Evolutionary conservation across 225 moss, liverwort and hornwort species (phyloP).

Genomic region (Asterella californica): DNA sequence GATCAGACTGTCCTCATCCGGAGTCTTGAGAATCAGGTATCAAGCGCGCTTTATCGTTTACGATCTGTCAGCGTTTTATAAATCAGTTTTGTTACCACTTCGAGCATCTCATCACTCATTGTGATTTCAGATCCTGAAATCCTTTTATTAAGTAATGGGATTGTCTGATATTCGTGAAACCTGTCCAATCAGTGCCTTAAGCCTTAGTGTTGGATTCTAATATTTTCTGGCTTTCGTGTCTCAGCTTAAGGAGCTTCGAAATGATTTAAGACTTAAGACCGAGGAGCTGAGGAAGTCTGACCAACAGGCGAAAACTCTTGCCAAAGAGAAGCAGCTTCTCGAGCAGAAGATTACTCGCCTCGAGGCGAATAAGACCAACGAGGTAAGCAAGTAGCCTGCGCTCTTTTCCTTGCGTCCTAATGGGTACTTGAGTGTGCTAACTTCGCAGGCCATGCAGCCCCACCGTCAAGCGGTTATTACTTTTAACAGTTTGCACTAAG

Average conservation of each 20-base stretch:
- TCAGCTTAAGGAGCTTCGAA: constrained; percentile 76
- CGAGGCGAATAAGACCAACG: constrained; percentile 73
- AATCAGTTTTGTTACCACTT: neutral
- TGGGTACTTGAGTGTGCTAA: neutral
- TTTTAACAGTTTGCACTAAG: neutral
- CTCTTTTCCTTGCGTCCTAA: neutral
- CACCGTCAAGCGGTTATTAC: neutral
- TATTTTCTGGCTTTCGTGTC: neutral
- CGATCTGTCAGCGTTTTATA: neutral
- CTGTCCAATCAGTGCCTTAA: neutral
- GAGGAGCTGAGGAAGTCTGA: constrained; percentile 81
- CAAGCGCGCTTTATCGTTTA: neutral
- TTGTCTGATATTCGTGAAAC: neutral
- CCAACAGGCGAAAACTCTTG: constrained; percentile 56
- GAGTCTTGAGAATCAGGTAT: constrained; percentile 72
- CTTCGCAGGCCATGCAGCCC: neutral
- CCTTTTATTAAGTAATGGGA: neutral
- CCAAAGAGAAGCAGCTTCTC: constrained; percentile 82
- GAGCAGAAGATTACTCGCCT: constrained; percentile 85
- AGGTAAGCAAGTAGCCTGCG: constrained; percentile 33
- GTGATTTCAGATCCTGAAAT: neutral
- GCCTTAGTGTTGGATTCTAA: neutral
- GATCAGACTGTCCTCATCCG: constrained; percentile 73
- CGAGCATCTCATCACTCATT: neutral
- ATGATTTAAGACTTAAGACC: constrained; percentile 59